A percentile compares a stretch with the other conserved stretches of the same genome.
Conservation (phyloP, 73 alveolate species). For the Paramecium biaurelia region DNA sequence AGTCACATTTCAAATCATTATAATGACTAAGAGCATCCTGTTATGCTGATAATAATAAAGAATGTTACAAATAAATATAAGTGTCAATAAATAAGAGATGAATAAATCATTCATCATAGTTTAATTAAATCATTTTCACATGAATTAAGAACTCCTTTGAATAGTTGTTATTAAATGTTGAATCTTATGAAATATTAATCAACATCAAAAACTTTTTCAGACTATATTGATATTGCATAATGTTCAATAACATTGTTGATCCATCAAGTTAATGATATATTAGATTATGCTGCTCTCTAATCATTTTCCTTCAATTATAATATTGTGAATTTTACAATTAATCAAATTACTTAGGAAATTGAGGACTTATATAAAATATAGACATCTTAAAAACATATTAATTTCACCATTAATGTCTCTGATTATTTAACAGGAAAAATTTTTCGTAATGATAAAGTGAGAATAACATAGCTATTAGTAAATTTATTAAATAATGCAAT, state of each 20-base stretch:
- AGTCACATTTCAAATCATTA: neutral
- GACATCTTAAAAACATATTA: neutral
- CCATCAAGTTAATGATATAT: slow-evolving; percentile 55
- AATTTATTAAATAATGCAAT: slow-evolving; percentile 21
- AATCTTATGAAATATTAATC: neutral
- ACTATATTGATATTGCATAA: neutral
- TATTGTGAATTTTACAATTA: neutral
- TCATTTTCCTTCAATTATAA: neutral
- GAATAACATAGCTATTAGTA: slow-evolving; percentile 14
- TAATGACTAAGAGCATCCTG: neutral
- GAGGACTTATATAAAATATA: neutral
- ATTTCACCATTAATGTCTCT: neutral
- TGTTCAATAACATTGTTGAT: neutral
- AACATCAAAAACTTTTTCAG: neutral
- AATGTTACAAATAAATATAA: neutral
- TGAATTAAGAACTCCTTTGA: slow-evolving; percentile 63
- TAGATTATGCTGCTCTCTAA: slow-evolving; percentile 48
- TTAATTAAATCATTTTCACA: slow-evolving; percentile 40
- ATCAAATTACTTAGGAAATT: neutral
- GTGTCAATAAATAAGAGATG: neutral
- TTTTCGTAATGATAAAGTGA: neutral
- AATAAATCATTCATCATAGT: neutral
- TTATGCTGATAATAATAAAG: neutral
- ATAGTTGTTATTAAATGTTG: slow-evolving; percentile 45
- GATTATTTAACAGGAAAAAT: neutral